phyloP scores from a whole-genome alignment of 2,329 filamentous ascomycete species.

The Periconia digitata region DNA sequence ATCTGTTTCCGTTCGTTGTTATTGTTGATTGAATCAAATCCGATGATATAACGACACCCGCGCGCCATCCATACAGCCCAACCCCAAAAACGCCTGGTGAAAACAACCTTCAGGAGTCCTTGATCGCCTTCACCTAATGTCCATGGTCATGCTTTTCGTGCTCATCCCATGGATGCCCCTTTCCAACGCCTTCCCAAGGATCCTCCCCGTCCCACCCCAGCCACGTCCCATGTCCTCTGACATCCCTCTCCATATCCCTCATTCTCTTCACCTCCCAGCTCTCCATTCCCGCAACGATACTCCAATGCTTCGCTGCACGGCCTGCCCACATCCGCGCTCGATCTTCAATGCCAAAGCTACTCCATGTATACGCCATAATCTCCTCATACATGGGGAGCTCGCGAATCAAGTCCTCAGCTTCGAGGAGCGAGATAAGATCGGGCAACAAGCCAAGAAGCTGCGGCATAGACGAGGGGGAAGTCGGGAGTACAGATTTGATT shows the following conservation, averaged over 20 bases:
- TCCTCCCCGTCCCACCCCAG: constrained; percentile 24
- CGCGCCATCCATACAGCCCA: not conserved
- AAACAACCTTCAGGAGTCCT: not conserved
- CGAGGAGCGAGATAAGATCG: constrained; percentile 24
- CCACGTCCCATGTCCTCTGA: constrained; percentile 29
- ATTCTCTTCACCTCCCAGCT: constrained; percentile 28
- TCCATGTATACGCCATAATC: constrained; percentile 36
- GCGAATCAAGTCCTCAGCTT: constrained; percentile 28
- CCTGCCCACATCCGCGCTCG: constrained; percentile 31
- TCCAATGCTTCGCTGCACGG: constrained; percentile 27
- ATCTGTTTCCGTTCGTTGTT: too few relatives aligned
- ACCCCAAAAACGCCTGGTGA: not conserved
- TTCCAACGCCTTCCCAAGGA: constrained; percentile 5
- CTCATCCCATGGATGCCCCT: constrained; percentile 3
- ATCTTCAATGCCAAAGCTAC: constrained; percentile 24
- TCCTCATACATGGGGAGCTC: constrained; percentile 34
- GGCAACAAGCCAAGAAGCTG: constrained; percentile 26
- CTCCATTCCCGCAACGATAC: constrained; percentile 25
- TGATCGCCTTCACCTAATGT: constrained; percentile 1
- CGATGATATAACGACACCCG: too few relatives aligned
- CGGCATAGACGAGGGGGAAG: constrained; percentile 15
- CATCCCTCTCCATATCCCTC: constrained; percentile 22
- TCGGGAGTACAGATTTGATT: constrained; percentile 27
- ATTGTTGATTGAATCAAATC: too few relatives aligned
- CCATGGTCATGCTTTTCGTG: constrained; percentile 10